These are phyloP conservation scores for Metarhizium humberi DNA, from an alignment of 2,329 filamentous ascomycete genomes.

Conservation along the genomic window DNA sequence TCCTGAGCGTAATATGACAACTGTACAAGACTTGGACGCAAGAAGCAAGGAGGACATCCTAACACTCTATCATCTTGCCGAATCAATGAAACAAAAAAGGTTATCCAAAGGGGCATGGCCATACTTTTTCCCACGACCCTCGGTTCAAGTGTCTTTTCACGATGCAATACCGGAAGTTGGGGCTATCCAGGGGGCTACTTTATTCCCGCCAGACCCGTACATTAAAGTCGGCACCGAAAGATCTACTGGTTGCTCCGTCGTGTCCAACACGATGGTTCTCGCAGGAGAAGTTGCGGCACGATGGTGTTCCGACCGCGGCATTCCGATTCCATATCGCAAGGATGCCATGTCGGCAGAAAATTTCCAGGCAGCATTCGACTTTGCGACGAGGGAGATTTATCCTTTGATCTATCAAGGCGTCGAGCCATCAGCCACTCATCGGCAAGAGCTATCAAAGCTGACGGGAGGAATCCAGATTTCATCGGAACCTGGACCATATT, in stretches of 20 bases:
- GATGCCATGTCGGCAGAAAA: slow-evolving; percentile 33
- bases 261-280: slow-evolving; percentile 44
- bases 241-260: slow-evolving; percentile 23
- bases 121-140: slow-evolving; percentile 33
- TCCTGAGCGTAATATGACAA: slow-evolving; percentile 33
- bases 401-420: slow-evolving; percentile 20
- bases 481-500: slow-evolving; percentile 43
- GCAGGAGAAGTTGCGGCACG: slow-evolving; percentile 52
- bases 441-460: slow-evolving; percentile 17
- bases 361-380: slow-evolving; percentile 24
- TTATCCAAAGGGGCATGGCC: slow-evolving; percentile 40
- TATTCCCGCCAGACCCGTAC: slow-evolving; percentile 37
- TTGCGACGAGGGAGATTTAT: slow-evolving; percentile 24
- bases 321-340: slow-evolving; percentile 51
- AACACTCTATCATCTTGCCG: slow-evolving; percentile 37
- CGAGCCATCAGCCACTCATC: slow-evolving; percentile 22
- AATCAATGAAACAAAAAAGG: slow-evolving; percentile 32
- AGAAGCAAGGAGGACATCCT: slow-evolving; percentile 35
- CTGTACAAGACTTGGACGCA: slow-evolving; percentile 30
- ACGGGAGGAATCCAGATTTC: slow-evolving; percentile 44
- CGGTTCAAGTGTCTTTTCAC: slow-evolving; percentile 34
- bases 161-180: slow-evolving; percentile 14
- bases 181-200: slow-evolving; percentile 5
- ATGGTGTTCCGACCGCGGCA: slow-evolving; percentile 48
- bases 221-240: slow-evolving; percentile 29